These are phyloP conservation scores for Podospora appendiculata DNA, from an alignment of 495 filamentous ascomycete species.

Conservation along the genomic window DNA sequence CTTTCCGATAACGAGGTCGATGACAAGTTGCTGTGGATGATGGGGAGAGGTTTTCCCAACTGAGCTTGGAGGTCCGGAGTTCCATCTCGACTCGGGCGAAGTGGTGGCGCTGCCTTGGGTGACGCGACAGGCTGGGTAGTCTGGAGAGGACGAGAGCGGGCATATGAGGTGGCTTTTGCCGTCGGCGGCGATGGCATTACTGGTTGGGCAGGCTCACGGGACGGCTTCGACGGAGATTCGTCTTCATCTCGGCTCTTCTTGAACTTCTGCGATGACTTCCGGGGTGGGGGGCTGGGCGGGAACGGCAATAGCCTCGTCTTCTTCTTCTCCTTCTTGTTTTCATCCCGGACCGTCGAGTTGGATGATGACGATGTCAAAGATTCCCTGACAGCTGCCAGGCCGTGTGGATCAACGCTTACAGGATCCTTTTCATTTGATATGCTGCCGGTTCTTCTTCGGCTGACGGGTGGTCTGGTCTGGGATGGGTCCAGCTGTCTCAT, in stretches of 20 bases:
- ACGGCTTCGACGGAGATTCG: slow-evolving; percentile 20
- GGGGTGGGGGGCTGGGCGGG: slow-evolving; percentile 53
- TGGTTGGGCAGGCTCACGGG: slow-evolving; percentile 21
- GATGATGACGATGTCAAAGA: slow-evolving; percentile 53
- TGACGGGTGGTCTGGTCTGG: slow-evolving; percentile 61
- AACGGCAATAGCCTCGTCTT: slow-evolving; percentile 40
- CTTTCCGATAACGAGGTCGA: slow-evolving; percentile 37
- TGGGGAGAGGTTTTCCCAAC: slow-evolving; percentile 50
- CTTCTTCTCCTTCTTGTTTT: slow-evolving; percentile 37
- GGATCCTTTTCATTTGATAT: slow-evolving; percentile 42
- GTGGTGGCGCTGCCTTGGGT: slow-evolving; percentile 36
- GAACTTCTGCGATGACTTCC: slow-evolving; percentile 55
- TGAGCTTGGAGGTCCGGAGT: slow-evolving; percentile 56
- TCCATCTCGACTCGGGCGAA: slow-evolving; percentile 74
- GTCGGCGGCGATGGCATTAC: slow-evolving; percentile 24
- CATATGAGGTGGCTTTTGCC: slow-evolving; percentile 18
- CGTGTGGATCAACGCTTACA: slow-evolving; percentile 42
- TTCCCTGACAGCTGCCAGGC: slow-evolving; percentile 58
- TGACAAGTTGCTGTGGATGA: slow-evolving; percentile 72
- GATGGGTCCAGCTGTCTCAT: slow-evolving; percentile 51
- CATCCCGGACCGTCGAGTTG: slow-evolving; percentile 46
- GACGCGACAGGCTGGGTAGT: slow-evolving; percentile 19
- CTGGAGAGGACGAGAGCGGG: slow-evolving; percentile 18
- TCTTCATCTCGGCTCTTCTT: slow-evolving; percentile 30
- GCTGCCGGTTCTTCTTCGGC: slow-evolving; percentile 49